Evolutionary conservation across 306 rosid genomes (phyloP).

Genomic region (Quercus suber): DNA sequence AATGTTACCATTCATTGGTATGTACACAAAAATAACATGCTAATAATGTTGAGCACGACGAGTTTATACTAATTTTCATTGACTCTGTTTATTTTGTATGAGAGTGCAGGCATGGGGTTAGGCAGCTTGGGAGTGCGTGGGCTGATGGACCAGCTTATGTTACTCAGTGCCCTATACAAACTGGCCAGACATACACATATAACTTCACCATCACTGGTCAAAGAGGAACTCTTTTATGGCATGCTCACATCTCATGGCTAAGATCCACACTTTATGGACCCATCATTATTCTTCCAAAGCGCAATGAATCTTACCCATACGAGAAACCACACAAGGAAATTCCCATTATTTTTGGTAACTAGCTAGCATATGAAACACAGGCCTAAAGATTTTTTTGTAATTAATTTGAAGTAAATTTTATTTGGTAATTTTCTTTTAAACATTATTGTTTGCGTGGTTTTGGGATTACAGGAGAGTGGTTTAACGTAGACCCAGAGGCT

Average conservation of each 20-base stretch:
- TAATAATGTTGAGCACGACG: background rate
- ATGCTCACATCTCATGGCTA: slow-evolving; percentile 86
- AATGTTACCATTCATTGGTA: slow-evolving; percentile 86
- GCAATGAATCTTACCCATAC: slow-evolving; percentile 68
- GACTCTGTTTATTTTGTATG: background rate
- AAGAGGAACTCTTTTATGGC: slow-evolving; percentile 82
- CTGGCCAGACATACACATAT: slow-evolving; percentile 55
- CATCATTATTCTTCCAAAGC: slow-evolving; percentile 68
- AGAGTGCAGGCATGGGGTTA: slow-evolving; percentile 68
- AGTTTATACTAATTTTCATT: background rate
- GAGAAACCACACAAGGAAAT: slow-evolving; percentile 61
- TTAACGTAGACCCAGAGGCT: slow-evolving; percentile 71
- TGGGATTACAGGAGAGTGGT: slow-evolving; percentile 77
- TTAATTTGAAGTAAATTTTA: too few species aligned
- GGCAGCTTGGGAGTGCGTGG: slow-evolving; percentile 68
- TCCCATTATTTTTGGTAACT: slow-evolving; percentile 67
- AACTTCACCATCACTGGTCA: slow-evolving; percentile 75
- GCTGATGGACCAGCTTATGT: slow-evolving; percentile 84
- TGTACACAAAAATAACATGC: background rate
- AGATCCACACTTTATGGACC: slow-evolving; percentile 69
- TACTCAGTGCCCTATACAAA: slow-evolving; percentile 86
- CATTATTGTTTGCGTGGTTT: background rate
- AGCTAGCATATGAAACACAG: background rate
- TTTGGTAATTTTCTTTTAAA: background rate
- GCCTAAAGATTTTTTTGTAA: too few species aligned